Conservation (phyloP, 495 filamentous ascomycete species). For the Penicillium fimorum region DNA sequence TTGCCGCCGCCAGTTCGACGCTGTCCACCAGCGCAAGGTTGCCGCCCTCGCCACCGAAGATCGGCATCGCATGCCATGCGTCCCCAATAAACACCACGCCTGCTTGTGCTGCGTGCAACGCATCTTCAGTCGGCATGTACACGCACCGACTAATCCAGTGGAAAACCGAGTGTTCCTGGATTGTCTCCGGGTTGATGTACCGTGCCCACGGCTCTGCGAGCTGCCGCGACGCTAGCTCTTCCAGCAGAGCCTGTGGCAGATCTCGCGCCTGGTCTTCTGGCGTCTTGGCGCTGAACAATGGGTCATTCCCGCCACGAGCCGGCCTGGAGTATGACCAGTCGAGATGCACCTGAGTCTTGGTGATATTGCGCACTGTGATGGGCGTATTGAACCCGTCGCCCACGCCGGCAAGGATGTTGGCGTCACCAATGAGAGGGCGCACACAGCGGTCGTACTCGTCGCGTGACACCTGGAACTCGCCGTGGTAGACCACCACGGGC, state of each 20-base stretch:
- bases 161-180: conserved; percentile 31
- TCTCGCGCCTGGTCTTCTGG: conserved; percentile 21
- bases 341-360: conserved; percentile 2
- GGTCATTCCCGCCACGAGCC: conserved; percentile 18
- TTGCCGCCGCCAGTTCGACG: no score
- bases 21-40: conserved; percentile 26
- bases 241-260: conserved; percentile 31
- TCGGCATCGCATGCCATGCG: conserved; percentile 38
- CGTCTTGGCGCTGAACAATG: conserved; percentile 30
- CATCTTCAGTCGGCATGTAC: conserved; percentile 17
- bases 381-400: conserved; percentile 18
- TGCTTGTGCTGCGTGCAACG: conserved; percentile 19
- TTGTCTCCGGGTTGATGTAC: conserved; percentile 29
- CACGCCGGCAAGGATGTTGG: conserved; percentile 12
- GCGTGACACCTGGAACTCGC: conserved; percentile 8
- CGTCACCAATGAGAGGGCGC: conserved; percentile 5
- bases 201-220: conserved; percentile 32
- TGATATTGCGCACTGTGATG: conserved; percentile 12
- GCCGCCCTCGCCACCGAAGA: conserved; percentile 41
- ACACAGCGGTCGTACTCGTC: conserved; percentile 6
- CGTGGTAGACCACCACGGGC: conserved; percentile 13
- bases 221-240: conserved; percentile 26
- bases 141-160: conserved; percentile 41
- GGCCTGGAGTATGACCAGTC: conserved; percentile 38
- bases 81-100: conserved; percentile 39